A percentile compares a stretch with the other conserved stretches of the same genome.
These are phyloP conservation scores for Berberis thunbergii DNA, from an alignment of 164 flowering plant species.

Conservation along the genomic window DNA sequence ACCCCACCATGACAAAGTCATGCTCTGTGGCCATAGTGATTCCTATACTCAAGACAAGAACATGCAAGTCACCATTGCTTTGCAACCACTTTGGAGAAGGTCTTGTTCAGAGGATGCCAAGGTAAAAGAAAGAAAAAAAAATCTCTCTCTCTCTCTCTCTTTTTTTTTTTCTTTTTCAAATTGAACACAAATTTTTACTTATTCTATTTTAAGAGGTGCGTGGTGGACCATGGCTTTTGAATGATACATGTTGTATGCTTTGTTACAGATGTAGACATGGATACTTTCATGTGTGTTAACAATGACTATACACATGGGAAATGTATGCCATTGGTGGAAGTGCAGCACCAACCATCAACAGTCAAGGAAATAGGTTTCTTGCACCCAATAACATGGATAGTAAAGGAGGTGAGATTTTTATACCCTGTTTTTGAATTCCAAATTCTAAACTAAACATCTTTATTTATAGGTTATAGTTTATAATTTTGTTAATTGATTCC, in stretches of 20 bases:
- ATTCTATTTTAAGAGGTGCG: background rate
- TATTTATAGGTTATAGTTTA: background rate
- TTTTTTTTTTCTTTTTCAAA: too few relatives aligned
- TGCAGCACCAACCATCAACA: slow-evolving; percentile 69
- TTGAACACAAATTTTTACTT: background rate
- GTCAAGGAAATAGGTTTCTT: slow-evolving; percentile 73
- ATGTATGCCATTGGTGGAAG: slow-evolving; percentile 94
- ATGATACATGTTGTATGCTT: background rate
- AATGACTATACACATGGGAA: slow-evolving; percentile 93
- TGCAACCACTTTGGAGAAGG: slow-evolving; percentile 86
- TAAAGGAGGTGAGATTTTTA: slow-evolving; percentile 50
- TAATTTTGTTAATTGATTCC: background rate
- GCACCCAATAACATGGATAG: slow-evolving; percentile 49
- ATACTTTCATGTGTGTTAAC: slow-evolving; percentile 86
- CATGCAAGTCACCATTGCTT: slow-evolving; percentile 83
- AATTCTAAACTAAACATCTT: too few relatives aligned
- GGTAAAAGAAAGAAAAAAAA: slow-evolving; percentile 27
- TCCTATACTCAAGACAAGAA: slow-evolving; percentile 46
- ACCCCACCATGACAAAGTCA: slow-evolving; percentile 80
- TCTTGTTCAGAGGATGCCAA: slow-evolving; percentile 80
- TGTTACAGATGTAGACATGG: slow-evolving; percentile 73
- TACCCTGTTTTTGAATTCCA: background rate
- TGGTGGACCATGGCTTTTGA: background rate
- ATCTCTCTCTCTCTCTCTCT: too few relatives aligned
- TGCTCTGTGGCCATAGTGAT: slow-evolving; percentile 82